phyloP scores from a whole-genome alignment of 148 eudicot genomes.

The Agrostemma githago region DNA sequence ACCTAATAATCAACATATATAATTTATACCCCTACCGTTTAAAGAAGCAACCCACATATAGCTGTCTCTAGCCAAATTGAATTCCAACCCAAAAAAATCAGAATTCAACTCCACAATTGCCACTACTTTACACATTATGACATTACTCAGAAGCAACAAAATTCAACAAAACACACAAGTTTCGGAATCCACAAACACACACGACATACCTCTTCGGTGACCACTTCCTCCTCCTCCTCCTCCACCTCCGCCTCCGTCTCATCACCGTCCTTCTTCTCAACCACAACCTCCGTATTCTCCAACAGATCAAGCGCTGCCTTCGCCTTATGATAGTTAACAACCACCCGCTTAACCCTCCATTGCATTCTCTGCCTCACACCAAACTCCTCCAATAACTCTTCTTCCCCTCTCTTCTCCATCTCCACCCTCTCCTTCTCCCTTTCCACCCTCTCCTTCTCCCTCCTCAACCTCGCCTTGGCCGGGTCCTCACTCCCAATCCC shows the following conservation, averaged over 20 bases:
- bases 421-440: conserved; percentile 43
- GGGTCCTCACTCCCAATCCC: conserved; percentile 87
- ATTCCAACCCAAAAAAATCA: background rate
- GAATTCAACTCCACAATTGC: background rate
- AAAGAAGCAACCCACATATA: background rate
- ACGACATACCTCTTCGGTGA: conserved; percentile 74
- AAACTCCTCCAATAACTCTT: conserved; percentile 57
- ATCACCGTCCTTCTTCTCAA: background rate
- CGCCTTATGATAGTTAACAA: conserved; percentile 54
- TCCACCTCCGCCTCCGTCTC: background rate
- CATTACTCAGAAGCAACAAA: background rate
- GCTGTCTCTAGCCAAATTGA: background rate
- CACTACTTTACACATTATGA: background rate
- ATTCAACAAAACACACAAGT: background rate
- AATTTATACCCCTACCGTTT: background rate
- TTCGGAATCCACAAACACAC: background rate
- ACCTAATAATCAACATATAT: too few species aligned
- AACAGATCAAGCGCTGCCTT: conserved; percentile 65
- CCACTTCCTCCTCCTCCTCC: conserved; percentile 46
- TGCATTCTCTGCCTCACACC: conserved; percentile 56
- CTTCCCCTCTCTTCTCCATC: conserved; percentile 41
- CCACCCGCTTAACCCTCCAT: conserved; percentile 55
- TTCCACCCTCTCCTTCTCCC: conserved; percentile 35
- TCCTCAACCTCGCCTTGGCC: conserved; percentile 55
- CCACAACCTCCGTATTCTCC: conserved; percentile 67